Evolutionary conservation across 495 filamentous ascomycete species (phyloP).

Genomic region (Hypoxylon subgilvum): DNA sequence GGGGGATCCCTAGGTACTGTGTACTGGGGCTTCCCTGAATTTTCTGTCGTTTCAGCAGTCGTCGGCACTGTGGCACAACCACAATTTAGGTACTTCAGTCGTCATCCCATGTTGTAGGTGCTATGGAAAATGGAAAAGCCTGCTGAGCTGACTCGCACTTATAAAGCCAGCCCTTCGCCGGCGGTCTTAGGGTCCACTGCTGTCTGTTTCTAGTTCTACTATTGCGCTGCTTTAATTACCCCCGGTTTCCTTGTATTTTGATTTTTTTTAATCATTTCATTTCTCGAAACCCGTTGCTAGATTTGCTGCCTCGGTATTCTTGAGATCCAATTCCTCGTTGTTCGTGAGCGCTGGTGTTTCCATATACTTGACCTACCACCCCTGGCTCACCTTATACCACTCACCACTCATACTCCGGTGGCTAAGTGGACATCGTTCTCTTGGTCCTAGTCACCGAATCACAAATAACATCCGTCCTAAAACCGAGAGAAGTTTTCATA

Average conservation of each 20-base stretch:
- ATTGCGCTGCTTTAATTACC: constrained; percentile 37
- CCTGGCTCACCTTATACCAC: constrained; percentile 5
- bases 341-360: constrained; percentile 10
- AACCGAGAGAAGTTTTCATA: neutral
- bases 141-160: constrained; percentile 31
- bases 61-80: constrained; percentile 31
- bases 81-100: constrained; percentile 24
- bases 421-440: too few relatives aligned
- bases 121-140: constrained; percentile 12
- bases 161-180: constrained; percentile 36
- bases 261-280: constrained; percentile 21
- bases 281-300: constrained; percentile 13
- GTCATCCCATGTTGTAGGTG: constrained; percentile 21
- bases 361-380: constrained; percentile 16
- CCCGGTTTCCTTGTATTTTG: constrained; percentile 34
- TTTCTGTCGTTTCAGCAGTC: constrained; percentile 21
- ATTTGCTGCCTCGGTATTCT: constrained; percentile 7
- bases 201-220: constrained; percentile 32
- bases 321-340: constrained; percentile 4
- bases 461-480: neutral
- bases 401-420: too few relatives aligned
- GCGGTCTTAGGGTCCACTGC: constrained; percentile 28
- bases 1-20: constrained; percentile 32
- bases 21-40: constrained; percentile 29
- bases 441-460: too few relatives aligned